These are phyloP conservation scores for Trichophyton benhamiae DNA, from an alignment of 2,329 filamentous ascomycete genomes.

Conservation along the genomic window DNA sequence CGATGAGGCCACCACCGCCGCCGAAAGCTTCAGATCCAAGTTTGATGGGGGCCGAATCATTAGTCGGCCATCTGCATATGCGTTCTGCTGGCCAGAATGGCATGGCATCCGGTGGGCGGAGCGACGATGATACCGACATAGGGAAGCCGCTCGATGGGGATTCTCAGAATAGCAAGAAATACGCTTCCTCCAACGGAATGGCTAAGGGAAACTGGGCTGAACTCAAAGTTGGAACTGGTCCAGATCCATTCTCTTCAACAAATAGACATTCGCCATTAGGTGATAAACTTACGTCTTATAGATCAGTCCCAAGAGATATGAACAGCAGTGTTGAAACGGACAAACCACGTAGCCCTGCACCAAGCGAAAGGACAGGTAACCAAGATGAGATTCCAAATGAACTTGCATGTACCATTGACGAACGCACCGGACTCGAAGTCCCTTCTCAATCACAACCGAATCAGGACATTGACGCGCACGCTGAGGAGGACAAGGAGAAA, in stretches of 20 bases:
- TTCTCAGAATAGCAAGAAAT: background rate
- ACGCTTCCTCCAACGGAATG: background rate
- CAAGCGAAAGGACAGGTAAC: background rate
- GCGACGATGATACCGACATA: constrained; percentile 17
- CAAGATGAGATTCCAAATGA: constrained; percentile 16
- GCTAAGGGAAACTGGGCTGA: background rate
- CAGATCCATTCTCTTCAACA: background rate
- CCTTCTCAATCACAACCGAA: background rate
- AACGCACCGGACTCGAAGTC: constrained; percentile 28
- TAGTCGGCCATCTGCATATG: constrained; percentile 38
- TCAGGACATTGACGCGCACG: background rate
- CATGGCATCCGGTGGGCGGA: constrained; percentile 19
- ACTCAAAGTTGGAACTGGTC: too few species aligned
- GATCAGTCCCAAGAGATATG: background rate
- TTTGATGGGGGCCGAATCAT: constrained; percentile 37
- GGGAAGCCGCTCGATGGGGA: background rate
- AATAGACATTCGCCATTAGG: background rate
- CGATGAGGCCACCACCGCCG: constrained; percentile 17
- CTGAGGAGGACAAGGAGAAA: background rate
- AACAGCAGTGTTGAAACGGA: background rate
- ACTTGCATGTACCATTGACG: constrained; percentile 32
- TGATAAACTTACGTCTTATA: background rate
- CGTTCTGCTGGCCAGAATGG: constrained; percentile 29
- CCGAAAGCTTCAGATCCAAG: constrained; percentile 31
- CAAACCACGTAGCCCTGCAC: background rate